Evolutionary conservation across 1,284 basidiomycete species (phyloP).

Genomic region (Irpex lacteus): DNA sequence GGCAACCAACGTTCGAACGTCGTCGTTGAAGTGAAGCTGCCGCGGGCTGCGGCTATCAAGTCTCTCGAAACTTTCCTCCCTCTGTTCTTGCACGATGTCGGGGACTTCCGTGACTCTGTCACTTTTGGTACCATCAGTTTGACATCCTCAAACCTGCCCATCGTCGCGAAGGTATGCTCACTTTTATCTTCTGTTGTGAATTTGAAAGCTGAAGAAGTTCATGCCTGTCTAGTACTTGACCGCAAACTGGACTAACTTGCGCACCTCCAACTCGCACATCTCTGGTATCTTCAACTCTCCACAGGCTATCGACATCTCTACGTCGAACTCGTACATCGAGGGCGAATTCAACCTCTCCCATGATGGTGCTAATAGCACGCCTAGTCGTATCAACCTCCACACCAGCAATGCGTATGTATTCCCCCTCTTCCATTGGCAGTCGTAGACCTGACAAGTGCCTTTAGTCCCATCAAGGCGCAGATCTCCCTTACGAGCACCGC

Average conservation of each 20-base stretch:
- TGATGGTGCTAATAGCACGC: constrained; percentile 10
- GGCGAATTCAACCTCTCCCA: constrained; percentile 40
- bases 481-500: no score
- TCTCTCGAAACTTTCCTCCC: constrained; percentile 23
- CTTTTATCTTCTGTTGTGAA: neutral
- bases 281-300: constrained; percentile 39
- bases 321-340: constrained; percentile 35
- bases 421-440: constrained; percentile 4
- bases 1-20: constrained; percentile 13
- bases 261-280: constrained; percentile 35
- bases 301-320: constrained; percentile 25
- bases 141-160: constrained; percentile 16
- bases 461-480: no score
- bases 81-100: constrained; percentile 21
- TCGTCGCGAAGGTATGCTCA: constrained; percentile 17
- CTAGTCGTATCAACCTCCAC: constrained; percentile 29
- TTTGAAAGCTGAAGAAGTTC: constrained; percentile 11
- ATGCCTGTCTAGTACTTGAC: constrained; percentile 38
- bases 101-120: constrained; percentile 15
- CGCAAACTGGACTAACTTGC: constrained; percentile 26
- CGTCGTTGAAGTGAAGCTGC: constrained; percentile 20
- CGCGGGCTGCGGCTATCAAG: constrained; percentile 13
- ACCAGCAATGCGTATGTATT: constrained; percentile 30
- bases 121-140: constrained; percentile 19
- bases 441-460: no score